Base-by-base conservation (phyloP, 2,329 filamentous ascomycete genomes). In the Pseudodiploospora longispora region DNA sequence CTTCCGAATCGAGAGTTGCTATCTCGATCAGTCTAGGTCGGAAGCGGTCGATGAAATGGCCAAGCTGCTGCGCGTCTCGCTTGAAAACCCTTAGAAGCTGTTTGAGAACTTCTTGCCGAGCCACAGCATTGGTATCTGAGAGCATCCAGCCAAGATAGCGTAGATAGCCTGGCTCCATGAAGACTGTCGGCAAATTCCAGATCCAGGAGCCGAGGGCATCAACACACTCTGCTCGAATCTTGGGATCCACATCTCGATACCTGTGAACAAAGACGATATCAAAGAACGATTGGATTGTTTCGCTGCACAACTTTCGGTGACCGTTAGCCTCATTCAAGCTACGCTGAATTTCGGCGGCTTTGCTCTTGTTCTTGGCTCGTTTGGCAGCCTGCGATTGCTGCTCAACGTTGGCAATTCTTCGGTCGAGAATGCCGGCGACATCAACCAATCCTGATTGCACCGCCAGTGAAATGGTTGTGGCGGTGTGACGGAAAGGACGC, bases 91-190 rank as follows among this genome's bases (percentile, higher is more conserved):
- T 82, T 27, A 79, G 74, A 10, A 98, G 72, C 62, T 97, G 89
- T 56, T 82, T 87, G 36, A 98, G 67, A 3, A 94, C 88, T 61
- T 95, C 89, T n/a, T 83, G 76, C 43, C 93, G 80, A 27, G 87
- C 90, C 6, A 80, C 68, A 1, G 82, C 73, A 48, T 82, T 75
- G 4, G 82, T 76, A 60, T 98, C 93, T 4, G 90, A 95, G 30
- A 98, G 74, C 58, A 95, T 83, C 93, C 93, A 98, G 42, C 93
- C 93, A 5, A 98, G 73, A 58, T 98, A 98, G 48, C 93, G 83
- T 41, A 98, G 71, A 65, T 95, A 95, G 54, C 84, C 77, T 2
- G 88, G 88, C 52, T 96, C 87, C 62, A 96, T 87, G 66, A 95
- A 98, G 38, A 87, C 77, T 38, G 88, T 87, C 2, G 90, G 87